Base-by-base conservation (phyloP, 2,329 filamentous ascomycete genomes). In the Ophiostoma tasmaniense region DNA sequence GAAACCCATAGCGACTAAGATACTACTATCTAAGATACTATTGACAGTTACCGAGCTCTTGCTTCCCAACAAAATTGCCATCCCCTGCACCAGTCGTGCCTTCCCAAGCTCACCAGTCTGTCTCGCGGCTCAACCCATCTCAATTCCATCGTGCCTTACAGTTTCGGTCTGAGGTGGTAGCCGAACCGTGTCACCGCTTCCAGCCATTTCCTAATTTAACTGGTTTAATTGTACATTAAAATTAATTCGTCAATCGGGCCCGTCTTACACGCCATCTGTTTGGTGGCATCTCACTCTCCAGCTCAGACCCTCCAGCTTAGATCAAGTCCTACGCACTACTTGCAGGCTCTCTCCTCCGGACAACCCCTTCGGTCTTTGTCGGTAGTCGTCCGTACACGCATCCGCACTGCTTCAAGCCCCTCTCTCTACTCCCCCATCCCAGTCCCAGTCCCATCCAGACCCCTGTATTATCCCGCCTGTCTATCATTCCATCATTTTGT, bases 301-400 rank as follows among this genome's bases (percentile, higher is more conserved):
- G 39, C 39, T 17, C 39, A 42, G 35, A 3, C 67, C 30, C 64
- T 42, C n/a, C n/a, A n/a, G n/a, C n/a, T n/a, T n/a, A n/a, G n/a
- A n/a, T n/a, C n/a, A n/a, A n/a, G n/a, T 42, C 33, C 14, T 28
- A 62, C 33, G 14, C 14, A 52, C 11, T 30, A 13, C 52, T 3
- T 42, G 28, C 8, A 50, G 33, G 17, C 28, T 37, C 42, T 37
- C 42, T 55, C 62, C 30, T n/a, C 55, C 67, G 71, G 67, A 70
- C 71, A 70, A 71, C 68, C 70, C 66, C 70, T 35, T 68, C 68
- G 68, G 70, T 64, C 28, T 67, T 66, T 28, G 39, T 67, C 61
- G 66, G 64, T 66, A 28, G 62, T 61, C 55, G 37, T 52, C 50
- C 52, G 64, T 55, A 55, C 50, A 55, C 10, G 50, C 50, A 55